A percentile compares a stretch with the other conserved stretches of the same genome.
Evolutionary conservation across 164 flowering plant genomes (phyloP).

Genomic region (Amborella trichopoda): DNA sequence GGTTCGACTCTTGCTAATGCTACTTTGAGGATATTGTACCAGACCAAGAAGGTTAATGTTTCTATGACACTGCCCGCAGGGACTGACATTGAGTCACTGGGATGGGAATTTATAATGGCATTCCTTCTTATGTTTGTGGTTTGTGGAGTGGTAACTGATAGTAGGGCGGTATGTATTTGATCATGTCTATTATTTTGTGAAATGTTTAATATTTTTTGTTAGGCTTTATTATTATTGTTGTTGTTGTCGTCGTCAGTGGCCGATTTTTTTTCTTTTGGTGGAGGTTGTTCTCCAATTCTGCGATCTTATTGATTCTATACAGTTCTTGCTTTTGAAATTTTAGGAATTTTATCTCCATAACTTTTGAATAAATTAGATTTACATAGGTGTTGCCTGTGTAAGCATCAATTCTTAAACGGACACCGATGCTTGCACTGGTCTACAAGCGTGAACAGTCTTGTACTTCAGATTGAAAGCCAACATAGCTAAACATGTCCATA

Average conservation of each 20-base stretch:
- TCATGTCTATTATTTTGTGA: not conserved
- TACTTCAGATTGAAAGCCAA: too few relatives aligned
- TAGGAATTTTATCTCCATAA: not conserved
- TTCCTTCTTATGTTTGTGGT: conserved; percentile 23
- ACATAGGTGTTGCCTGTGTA: too few relatives aligned
- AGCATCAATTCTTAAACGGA: too few relatives aligned
- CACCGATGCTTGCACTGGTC: too few relatives aligned
- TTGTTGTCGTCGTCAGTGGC: not conserved
- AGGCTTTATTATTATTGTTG: not conserved
- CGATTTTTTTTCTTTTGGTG: not conserved
- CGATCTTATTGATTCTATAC: not conserved
- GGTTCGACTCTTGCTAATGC: conserved; percentile 29
- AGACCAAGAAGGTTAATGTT: conserved; percentile 5
- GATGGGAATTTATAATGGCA: conserved; percentile 24
- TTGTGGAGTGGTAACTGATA: conserved; percentile 22
- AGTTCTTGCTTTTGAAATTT: not conserved
- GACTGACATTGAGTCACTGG: conserved; percentile 14
- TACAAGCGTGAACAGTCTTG: too few relatives aligned
- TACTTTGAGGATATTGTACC: conserved; percentile 19
- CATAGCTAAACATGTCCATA: too few relatives aligned
- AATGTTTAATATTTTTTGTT: not conserved
- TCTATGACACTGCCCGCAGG: conserved; percentile 5
- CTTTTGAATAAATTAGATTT: too few relatives aligned
- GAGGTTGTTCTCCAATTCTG: too few relatives aligned
- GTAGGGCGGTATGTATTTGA: conserved; percentile 28